phyloP scores from a whole-genome alignment of 2,329 filamentous ascomycete species.

The Chrysoporthe deuterocubensis region DNA sequence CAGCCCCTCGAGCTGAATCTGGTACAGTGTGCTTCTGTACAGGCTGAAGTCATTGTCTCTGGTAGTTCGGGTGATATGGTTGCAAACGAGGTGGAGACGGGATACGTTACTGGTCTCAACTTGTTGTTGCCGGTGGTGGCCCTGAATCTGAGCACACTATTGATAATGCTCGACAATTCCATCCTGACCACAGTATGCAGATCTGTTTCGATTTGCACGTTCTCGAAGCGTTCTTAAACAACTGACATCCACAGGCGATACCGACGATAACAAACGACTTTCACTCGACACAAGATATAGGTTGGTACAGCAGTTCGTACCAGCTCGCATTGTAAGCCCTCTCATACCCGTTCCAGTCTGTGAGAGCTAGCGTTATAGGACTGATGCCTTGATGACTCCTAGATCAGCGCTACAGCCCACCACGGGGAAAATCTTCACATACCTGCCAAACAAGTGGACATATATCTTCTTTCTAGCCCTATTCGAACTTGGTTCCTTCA shows the following conservation, averaged over 20 bases:
- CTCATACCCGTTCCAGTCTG: too few species aligned
- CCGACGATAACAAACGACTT: constrained; percentile 39
- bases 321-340: constrained; percentile 33
- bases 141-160: constrained; percentile 1
- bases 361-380: too few species aligned
- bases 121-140: constrained; percentile 1
- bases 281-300: constrained; percentile 44
- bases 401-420: constrained; percentile 38
- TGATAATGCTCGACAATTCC: constrained; percentile 14
- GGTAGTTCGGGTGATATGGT: too few species aligned
- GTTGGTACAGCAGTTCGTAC: constrained; percentile 47
- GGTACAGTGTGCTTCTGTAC: neutral
- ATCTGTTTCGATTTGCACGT: neutral
- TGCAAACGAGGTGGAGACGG: neutral
- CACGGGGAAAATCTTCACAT: constrained; percentile 40
- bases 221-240: neutral
- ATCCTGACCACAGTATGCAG: constrained; percentile 11
- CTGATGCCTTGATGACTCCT: constrained; percentile 14
- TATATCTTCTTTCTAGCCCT: constrained; percentile 40
- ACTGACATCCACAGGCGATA: constrained; percentile 34
- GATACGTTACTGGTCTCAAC: constrained; percentile 3
- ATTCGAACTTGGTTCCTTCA: constrained; percentile 52
- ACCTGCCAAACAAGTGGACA: constrained; percentile 40
- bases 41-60: neutral
- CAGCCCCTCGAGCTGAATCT: neutral